A percentile compares a stretch with the other conserved stretches of the same genome.
Evolutionary conservation across 345 rosid species (phyloP).

Genomic region (Dipteronia dyeriana): DNA sequence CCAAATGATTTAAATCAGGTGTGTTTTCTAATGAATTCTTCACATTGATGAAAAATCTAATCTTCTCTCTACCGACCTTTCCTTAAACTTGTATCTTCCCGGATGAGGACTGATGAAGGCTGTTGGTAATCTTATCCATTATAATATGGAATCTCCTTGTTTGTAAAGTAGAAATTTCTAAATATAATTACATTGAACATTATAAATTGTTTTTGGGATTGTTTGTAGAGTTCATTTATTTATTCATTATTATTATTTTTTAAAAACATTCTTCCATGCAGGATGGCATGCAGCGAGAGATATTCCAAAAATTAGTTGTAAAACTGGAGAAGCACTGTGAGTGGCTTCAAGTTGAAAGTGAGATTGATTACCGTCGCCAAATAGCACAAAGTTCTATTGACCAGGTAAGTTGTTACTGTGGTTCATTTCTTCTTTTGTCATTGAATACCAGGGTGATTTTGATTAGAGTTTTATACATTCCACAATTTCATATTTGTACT

Average conservation of each 20-base stretch:
- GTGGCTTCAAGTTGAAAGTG: slow-evolving; percentile 70
- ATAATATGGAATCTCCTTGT: not conserved
- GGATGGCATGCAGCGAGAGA: slow-evolving; percentile 96
- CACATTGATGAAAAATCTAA: not conserved
- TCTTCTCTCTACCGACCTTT: not conserved
- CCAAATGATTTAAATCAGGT: slow-evolving; percentile 92
- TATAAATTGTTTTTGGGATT: not conserved
- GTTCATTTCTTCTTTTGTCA: not conserved
- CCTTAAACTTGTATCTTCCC: slow-evolving; percentile 12
- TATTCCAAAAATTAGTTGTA: slow-evolving; percentile 66
- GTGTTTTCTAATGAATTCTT: slow-evolving; percentile 12
- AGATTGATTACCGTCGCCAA: slow-evolving; percentile 82
- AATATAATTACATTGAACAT: slow-evolving; percentile 1
- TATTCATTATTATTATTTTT: not conserved
- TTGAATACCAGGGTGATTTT: not conserved
- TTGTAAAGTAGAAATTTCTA: slow-evolving; percentile 1
- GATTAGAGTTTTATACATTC: not conserved
- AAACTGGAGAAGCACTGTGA: slow-evolving; percentile 83
- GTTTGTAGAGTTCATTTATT: not conserved
- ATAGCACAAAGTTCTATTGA: slow-evolving; percentile 59
- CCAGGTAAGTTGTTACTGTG: slow-evolving; percentile 36
- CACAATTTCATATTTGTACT: not conserved
- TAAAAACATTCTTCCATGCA: slow-evolving; percentile 31
- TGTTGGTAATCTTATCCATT: slow-evolving; percentile 6
- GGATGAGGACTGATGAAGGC: slow-evolving; percentile 1